Conservation (phyloP, 306 rosid genomes). For the Biancaea sappan region DNA sequence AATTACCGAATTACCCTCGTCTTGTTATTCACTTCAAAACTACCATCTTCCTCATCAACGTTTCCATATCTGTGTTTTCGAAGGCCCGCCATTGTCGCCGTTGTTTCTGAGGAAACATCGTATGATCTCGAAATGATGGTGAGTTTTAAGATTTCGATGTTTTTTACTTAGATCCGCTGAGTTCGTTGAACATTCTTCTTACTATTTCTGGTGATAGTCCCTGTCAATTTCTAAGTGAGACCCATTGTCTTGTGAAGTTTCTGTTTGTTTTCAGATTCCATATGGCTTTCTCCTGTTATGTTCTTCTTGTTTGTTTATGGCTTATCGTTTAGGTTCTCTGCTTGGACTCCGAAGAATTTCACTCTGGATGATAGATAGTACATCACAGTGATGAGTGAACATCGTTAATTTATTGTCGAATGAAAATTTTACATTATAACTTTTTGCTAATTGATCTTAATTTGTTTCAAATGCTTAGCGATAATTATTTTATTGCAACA, state of each 20-base stretch:
- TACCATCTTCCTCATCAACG: background rate
- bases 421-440: background rate
- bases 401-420: background rate
- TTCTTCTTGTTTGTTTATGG: background rate
- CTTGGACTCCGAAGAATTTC: background rate
- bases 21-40: background rate
- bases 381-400: too few species aligned
- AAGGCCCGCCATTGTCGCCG: background rate
- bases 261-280: conserved; percentile 1
- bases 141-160: conserved; percentile 29
- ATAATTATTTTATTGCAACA: background rate
- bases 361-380: background rate
- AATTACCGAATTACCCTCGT: conserved; percentile 11
- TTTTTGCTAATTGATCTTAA: background rate
- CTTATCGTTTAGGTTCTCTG: background rate
- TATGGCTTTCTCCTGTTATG: background rate
- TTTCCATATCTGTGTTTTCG: background rate
- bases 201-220: background rate
- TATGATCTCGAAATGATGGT: conserved; percentile 49
- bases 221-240: background rate
- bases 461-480: background rate
- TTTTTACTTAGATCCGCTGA: conserved; percentile 9
- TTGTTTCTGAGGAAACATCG: conserved; percentile 14
- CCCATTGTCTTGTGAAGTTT: background rate
- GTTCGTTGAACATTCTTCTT: background rate